Evolutionary conservation across 2,329 filamentous ascomycete genomes (phyloP).

Genomic region (Chrysoporthe austroafricana): DNA sequence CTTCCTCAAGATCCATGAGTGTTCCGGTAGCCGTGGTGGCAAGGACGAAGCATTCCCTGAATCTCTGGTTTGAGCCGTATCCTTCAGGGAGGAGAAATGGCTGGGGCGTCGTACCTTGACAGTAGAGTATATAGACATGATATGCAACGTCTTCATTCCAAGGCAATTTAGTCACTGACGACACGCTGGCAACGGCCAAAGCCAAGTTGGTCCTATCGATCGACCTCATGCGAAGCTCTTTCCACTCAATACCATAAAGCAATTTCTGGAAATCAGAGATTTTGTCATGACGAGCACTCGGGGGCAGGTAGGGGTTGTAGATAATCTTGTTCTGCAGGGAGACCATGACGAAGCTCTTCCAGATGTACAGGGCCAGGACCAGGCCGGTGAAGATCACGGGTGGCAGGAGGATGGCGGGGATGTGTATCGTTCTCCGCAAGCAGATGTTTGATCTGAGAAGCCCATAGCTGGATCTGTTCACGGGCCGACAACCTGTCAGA

Average conservation of each 20-base stretch:
- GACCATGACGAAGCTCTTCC: conserved; percentile 75
- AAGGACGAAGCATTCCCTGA: conserved; percentile 63
- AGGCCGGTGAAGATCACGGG: conserved; percentile 70
- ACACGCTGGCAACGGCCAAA: conserved; percentile 57
- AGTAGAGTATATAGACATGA: conserved; percentile 59
- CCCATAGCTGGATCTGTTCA: conserved; percentile 13
- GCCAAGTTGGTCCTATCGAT: conserved; percentile 69
- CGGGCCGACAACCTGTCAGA: neutral
- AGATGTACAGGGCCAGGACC: conserved; percentile 65
- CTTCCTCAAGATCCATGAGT: conserved; percentile 56
- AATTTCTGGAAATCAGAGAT: conserved; percentile 65
- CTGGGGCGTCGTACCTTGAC: conserved; percentile 50
- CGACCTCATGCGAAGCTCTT: conserved; percentile 63
- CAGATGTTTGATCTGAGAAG: neutral
- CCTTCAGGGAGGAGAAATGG: too few species aligned
- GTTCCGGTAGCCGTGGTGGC: conserved; percentile 59
- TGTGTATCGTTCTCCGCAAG: conserved; percentile 39
- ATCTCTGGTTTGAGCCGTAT: neutral
- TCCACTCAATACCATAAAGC: conserved; percentile 68
- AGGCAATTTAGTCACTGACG: conserved; percentile 25
- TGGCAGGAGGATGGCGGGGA: conserved; percentile 57
- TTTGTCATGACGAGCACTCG: conserved; percentile 68
- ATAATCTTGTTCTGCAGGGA: conserved; percentile 81
- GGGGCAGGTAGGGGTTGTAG: conserved; percentile 77
- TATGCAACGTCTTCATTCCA: neutral